A percentile compares a stretch with the other conserved stretches of the same genome.
Conservation (phyloP, 225 moss, liverwort and hornwort genomes). For the Neckera pumila region DNA sequence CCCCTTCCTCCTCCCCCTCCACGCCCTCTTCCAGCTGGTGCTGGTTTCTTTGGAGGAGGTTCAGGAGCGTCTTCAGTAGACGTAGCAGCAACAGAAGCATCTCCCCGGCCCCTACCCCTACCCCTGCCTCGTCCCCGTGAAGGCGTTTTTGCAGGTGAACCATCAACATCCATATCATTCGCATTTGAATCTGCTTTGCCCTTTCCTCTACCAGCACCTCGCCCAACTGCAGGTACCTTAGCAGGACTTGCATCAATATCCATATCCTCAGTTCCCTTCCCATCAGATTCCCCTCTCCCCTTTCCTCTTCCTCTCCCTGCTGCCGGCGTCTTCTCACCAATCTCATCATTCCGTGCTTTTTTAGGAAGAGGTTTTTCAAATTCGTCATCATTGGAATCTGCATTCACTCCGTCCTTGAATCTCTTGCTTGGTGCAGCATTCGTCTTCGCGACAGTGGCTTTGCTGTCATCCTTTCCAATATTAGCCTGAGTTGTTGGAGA, state of each 20-base stretch:
- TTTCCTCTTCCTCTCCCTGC: conserved; percentile 13
- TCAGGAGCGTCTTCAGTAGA: conserved; percentile 13
- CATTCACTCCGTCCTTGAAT: conserved; percentile 1
- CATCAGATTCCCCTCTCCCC: conserved; percentile 13
- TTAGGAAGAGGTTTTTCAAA: conserved; percentile 21
- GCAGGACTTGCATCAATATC: conserved; percentile 19
- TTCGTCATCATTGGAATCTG: conserved; percentile 18
- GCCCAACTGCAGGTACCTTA: conserved; percentile 9
- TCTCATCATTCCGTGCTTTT: conserved; percentile 27
- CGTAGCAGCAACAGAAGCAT: neutral
- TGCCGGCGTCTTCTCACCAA: conserved; percentile 2
- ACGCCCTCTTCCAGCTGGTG: conserved; percentile 54
- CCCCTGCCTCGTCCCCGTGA: conserved; percentile 36
- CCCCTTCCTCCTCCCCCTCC: conserved; percentile 63
- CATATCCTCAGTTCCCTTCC: conserved; percentile 17
- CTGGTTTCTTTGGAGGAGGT: conserved; percentile 51
- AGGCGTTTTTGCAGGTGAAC: conserved; percentile 16
- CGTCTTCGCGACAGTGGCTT: neutral
- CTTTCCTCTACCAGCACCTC: conserved; percentile 38
- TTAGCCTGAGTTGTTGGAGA: conserved; percentile 1
- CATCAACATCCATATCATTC: conserved; percentile 27
- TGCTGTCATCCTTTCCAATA: conserved; percentile 3
- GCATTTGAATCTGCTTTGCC: conserved; percentile 10
- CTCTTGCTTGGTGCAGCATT: conserved; percentile 29
- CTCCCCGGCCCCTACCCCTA: conserved; percentile 41